Base-by-base conservation (phyloP, 1,284 basidiomycete genomes). In the Ganoderma meredithae region DNA sequence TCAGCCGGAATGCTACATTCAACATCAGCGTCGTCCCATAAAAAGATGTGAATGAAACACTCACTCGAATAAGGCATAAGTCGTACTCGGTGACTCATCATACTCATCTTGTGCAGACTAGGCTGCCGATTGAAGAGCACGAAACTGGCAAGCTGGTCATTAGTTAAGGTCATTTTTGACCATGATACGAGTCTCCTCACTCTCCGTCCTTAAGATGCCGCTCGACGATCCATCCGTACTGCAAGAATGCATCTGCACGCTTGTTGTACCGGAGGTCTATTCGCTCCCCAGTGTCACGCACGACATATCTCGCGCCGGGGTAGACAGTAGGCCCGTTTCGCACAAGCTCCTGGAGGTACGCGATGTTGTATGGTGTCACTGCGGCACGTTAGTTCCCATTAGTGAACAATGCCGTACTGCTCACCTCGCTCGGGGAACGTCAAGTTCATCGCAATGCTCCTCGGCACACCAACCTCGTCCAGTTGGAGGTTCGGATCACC, bases 1-100 rank as follows among this genome's bases (percentile, higher is more conserved):
- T 99, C 72, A 98, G 83, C 70, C 97, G 96, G 85, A 98, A 99
- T 68, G 97, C 96, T 94, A 31, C 5, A 65, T 61, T 65, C 72
- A 61, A 70, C 41, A 76, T 85, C 52, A 86, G 55, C 10, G 39
- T 39, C 17, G 39, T 44, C 60, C 44, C 52, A 64, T 65, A 62
- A 31, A 7, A 61, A 61, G 22, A 19, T 9, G 1, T 6, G 25
- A 40, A 19, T n/a, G 4, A 47, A 63, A 53, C n/a, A 87, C 94
- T 81, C 78, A 96, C 95, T 99, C 36, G 98, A 99, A 81, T 99
- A 99, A 43, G 95, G 95, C 97, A 99, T 98, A 67, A 99, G 84
- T 78, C 95, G 96, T 62, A 99, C 95, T 52, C 98, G 90, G 84
- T 99, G 98, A 81, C 95, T 96, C 98, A 99, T 99, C 98, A 99